A percentile compares a stretch with the other conserved stretches of the same genome.
phyloP scores from a whole-genome alignment of 495 filamentous ascomycete genomes.

The Xylaria curta region DNA sequence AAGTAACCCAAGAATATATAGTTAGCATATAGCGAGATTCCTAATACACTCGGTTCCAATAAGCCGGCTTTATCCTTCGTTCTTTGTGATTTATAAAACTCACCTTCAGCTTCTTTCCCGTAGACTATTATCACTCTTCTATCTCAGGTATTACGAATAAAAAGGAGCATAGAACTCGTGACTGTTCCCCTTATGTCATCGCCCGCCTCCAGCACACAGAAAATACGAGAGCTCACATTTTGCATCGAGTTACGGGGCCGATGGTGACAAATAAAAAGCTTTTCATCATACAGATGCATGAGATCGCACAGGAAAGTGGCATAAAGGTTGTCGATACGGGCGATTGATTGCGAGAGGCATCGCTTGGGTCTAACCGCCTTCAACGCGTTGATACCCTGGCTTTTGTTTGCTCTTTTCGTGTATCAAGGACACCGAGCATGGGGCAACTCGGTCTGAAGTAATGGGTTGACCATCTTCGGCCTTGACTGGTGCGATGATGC shows the following conservation, averaged over 20 bases:
- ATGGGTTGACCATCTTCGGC: neutral
- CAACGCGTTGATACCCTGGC: neutral
- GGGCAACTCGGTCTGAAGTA: neutral
- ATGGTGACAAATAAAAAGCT: neutral
- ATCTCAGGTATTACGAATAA: neutral
- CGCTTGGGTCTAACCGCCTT: neutral
- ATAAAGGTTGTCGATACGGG: conserved; percentile 13
- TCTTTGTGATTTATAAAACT: neutral
- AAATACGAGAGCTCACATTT: conserved; percentile 21
- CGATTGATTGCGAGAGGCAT: conserved; percentile 2
- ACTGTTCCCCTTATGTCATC: neutral
- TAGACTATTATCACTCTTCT: neutral
- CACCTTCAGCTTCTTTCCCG: no score
- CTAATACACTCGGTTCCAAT: neutral
- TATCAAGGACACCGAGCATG: neutral
- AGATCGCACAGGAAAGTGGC: conserved; percentile 17
- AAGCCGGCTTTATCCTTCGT: neutral
- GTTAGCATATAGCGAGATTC: neutral
- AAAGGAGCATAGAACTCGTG: neutral
- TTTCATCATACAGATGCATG: conserved; percentile 18
- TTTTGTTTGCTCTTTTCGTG: conserved; percentile 21
- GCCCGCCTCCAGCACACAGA: conserved; percentile 8
- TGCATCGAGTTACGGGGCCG: neutral
- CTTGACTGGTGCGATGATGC: conserved; percentile 3
- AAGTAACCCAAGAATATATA: conserved; percentile 6